Evolutionary conservation across 768 basidiomycete genomes (phyloP).

Genomic region (Tricholoma terreum): DNA sequence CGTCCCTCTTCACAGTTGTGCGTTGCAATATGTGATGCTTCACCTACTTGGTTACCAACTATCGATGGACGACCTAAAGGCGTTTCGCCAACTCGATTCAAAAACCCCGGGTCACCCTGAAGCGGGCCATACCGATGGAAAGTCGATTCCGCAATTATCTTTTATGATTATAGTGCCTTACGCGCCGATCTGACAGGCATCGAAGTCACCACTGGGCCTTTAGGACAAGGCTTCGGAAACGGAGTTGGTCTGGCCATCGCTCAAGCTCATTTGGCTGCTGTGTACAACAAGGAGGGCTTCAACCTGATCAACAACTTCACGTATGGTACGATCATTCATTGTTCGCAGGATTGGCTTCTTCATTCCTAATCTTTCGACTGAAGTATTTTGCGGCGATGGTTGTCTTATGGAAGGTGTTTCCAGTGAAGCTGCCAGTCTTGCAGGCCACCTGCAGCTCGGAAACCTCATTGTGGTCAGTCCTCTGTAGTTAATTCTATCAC

Average conservation of each 20-base stretch:
- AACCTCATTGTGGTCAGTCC: conserved; percentile 83
- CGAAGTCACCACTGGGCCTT: conserved; percentile 93
- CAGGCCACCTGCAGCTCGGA: conserved; percentile 90
- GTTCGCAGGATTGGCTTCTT: conserved; percentile 4
- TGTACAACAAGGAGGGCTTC: conserved; percentile 85
- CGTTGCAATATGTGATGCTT: conserved; percentile 88
- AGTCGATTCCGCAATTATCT: conserved; percentile 3
- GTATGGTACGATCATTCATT: conserved; percentile 54
- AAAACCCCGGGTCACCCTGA: conserved; percentile 95
- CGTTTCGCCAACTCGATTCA: conserved; percentile 88
- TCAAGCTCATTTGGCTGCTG: conserved; percentile 85
- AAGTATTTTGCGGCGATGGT: conserved; percentile 88
- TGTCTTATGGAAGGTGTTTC: conserved; percentile 97
- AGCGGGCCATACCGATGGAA: conserved; percentile 50
- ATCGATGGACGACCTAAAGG: conserved; percentile 87
- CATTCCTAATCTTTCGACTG: conserved; percentile 23
- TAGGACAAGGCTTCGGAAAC: conserved; percentile 93
- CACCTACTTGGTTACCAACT: conserved; percentile 92
- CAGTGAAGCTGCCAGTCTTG: conserved; percentile 88
- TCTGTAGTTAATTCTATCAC: neutral
- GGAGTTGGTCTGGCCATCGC: conserved; percentile 93
- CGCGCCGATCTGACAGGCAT: conserved; percentile 42
- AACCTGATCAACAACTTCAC: conserved; percentile 83
- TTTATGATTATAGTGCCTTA: conserved; percentile 2
- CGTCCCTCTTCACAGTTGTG: conserved; percentile 57